Evolutionary conservation across 2,329 filamentous ascomycete genomes (phyloP), one percentile per base, ranked within the genome.

Genomic region (Mycogone perniciosa): DNA sequence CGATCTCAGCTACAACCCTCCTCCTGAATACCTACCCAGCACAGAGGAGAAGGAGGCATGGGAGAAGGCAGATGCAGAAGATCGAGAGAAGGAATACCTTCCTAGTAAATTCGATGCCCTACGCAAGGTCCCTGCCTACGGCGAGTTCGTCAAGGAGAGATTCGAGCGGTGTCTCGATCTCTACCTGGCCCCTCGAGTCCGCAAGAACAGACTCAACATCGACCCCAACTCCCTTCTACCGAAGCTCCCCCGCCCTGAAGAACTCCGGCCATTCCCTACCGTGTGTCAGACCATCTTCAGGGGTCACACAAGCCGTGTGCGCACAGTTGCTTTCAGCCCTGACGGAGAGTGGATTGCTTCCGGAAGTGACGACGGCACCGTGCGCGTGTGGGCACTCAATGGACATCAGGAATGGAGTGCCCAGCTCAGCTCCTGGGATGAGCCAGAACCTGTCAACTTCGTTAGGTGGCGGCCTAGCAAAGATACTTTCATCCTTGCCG

Each of bases 161-260:
- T 99, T 99, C 61, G 91, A 99, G 68, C 80, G 95, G 57, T 97
- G 90, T 67, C 74, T 99, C 59, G 95, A 99, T 70, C 79, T 99
- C 13, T 99, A 99, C 67, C 79, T 99, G 53, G 93, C 95, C 11
- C 93, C 95, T 43, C 81, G 93, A 63, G 84, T 99, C 51, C 84
- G 92, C 54, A 87, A 95, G 67, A 96, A 91, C 73, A 88, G 91
- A 68, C 81, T 99, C 63, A 96, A 97, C 71, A 97, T 99, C 63
- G 93, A 99, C 62, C 93, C 93, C 3, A 87, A 88, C 67, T 95
- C 89, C 35, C 76, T 99, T 46, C 79, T 99, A 34, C 92, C 93
- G 9, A 96, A 96, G 67, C 77, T 99, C 6, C 93, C 95, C 6
- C 88, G 87, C 53, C 92, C 93, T 1, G 89, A 96, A 61, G 92